Percentiles rank a stretch among this genome's conserved stretches.
Conservation (phyloP, 345 rosid species). For the Lepidium sativum region DNA sequence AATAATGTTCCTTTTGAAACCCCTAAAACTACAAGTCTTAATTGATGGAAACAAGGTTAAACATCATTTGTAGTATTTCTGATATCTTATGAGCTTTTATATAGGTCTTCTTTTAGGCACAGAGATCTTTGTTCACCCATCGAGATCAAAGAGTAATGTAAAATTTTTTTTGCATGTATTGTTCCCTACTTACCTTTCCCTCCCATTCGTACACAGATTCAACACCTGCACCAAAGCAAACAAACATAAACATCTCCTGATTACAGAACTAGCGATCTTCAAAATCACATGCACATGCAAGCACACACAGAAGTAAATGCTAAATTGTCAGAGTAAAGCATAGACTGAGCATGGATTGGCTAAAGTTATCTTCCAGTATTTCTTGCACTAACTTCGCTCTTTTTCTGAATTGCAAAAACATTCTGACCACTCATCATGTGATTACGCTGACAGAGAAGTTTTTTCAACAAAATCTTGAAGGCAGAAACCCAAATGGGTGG, state of each 20-base stretch:
- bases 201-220: conserved; percentile 89
- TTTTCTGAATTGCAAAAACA: no score
- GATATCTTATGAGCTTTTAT: no score
- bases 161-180: neutral
- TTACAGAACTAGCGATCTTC: neutral
- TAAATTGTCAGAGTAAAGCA: neutral
- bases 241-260: neutral
- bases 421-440: no score
- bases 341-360: neutral
- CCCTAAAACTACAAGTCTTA: no score
- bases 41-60: no score
- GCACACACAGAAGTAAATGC: neutral
- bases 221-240: conserved; percentile 47
- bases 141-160: neutral
- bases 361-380: neutral
- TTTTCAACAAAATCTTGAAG: neutral
- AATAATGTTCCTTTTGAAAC: neutral
- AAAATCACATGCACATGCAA: neutral
- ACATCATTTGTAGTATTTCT: no score
- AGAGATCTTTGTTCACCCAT: no score
- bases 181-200: conserved; percentile 53
- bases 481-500: neutral
- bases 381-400: neutral
- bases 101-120: no score
- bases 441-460: neutral